Evolutionary conservation across 2,329 filamentous ascomycete species (phyloP), one percentile per base, ranked within the genome.

Genomic region (Sarocladium strictum): DNA sequence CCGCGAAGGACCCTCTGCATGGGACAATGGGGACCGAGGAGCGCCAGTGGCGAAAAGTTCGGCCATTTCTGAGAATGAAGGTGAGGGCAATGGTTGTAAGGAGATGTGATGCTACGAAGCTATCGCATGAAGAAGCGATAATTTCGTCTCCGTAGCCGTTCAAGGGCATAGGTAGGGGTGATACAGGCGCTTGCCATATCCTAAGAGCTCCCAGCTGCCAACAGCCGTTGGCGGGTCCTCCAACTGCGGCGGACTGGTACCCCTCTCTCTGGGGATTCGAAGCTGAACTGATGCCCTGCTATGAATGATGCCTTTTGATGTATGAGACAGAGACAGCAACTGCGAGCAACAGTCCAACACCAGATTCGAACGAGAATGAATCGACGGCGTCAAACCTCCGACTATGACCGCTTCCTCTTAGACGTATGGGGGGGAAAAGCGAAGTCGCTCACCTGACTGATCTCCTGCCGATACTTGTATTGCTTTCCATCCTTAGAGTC

Each of bases 391-490:
- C n/a, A n/a, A n/a, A n/a, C n/a, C n/a, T n/a, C n/a, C n/a, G n/a
- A n/a, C n/a, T n/a, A n/a, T n/a, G n/a, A n/a, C n/a, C n/a, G n/a
- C n/a, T n/a, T n/a, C n/a, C n/a, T n/a, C n/a, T n/a, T n/a, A n/a
- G n/a, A n/a, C n/a, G n/a, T n/a, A n/a, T n/a, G n/a, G n/a, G n/a
- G n/a, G n/a, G n/a, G n/a, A n/a, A n/a, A n/a, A n/a, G n/a, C n/a
- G n/a, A n/a, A n/a, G n/a, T n/a, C n/a, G 53, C 85, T 74, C 69
- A 92, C 89, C 87, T 95, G 93, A 73, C 96, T 94, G 74, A 99
- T 99, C 79, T 99, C 94, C 76, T 95, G 91, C 70, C 92, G 85
- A 72, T 97, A 99, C 72, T 97, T 97, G 64, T 80, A 82, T 58
- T 77, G 72, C 66, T 81, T 71, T 82, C 85, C 70, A 40, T 71